Evolutionary conservation across 208 protist species (phyloP).

Genomic region (Polymyxa betae): DNA sequence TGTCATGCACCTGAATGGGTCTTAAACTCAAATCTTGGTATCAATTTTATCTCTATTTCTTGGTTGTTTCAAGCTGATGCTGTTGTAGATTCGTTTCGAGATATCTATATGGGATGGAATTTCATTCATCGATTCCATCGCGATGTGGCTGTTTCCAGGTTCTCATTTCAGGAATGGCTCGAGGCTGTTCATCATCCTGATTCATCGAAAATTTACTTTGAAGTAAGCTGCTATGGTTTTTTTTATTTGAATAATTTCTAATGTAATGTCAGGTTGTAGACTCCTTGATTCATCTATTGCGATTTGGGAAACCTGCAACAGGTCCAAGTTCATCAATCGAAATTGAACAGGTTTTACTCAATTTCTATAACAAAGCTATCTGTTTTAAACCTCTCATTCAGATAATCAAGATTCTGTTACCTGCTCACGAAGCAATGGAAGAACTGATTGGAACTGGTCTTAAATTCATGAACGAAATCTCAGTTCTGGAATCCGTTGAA

Average conservation of each 20-base stretch:
- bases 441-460: neutral
- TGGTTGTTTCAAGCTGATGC: neutral
- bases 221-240: neutral
- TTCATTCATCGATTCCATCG: neutral
- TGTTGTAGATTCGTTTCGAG: neutral
- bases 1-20: neutral
- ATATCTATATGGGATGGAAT: neutral
- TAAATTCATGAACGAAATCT: neutral
- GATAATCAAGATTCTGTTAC: neutral
- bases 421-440: neutral
- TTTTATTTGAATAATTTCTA: neutral
- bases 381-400: neutral
- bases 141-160: neutral
- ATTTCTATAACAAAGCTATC: neutral
- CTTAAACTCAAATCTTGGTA: neutral
- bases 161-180: constrained; percentile 2
- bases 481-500: neutral
- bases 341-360: neutral
- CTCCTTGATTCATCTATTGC: neutral
- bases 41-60: neutral
- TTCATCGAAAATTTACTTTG: neutral
- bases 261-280: neutral
- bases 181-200: neutral
- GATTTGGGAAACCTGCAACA: neutral
- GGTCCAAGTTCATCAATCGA: neutral